Base-by-base conservation (phyloP, 495 filamentous ascomycete species). In the Schizothecium vesticola region DNA sequence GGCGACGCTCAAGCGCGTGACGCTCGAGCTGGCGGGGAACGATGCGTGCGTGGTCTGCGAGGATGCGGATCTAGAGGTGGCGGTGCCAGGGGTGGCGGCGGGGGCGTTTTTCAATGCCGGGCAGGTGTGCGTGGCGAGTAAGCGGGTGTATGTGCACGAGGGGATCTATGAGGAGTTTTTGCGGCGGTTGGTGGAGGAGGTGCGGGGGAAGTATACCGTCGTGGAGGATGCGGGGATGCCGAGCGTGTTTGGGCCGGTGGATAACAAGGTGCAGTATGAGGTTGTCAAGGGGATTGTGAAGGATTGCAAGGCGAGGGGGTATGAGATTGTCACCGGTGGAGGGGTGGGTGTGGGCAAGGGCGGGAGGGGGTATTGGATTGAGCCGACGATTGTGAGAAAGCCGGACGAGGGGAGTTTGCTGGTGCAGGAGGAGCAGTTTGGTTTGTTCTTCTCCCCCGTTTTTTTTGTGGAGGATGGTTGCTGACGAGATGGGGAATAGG, bases 101-200 rank as follows among this genome's bases (percentile, higher is more conserved):
- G 83, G 85, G 51, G 82, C 82, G 0, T 87, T 90, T 65, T 85
- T 88, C 67, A 87, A 88, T 76, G 84, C 81, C 0, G 88, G 88
- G 13, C 86, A 89, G 72, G 79, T 84, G 33, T 83, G 81, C 72
- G 77, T 82, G 16, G 76, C 80, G 36, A 77, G 84, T 29, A 91
- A 91, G 76, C 84, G 89, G 5, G 80, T 92, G 67, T 91, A 91
- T 73, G 84, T 92, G 23, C 89, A 91, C 77, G 84, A 90, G 70
- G 78, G 77, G 16, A 87, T 91, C 70, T 91, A 90, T 77, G 83
- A 88, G 36, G 73, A 79, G 56, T 91, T 92, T 77, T 74, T 87
- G 9, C 73, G 80, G 11, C 77, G 78, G 8, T 78, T 91, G 67
- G 79, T 88, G 29, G 72, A 82, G 16, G 86, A 86, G 71, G 84